phyloP scores from a whole-genome alignment of 2,329 filamentous ascomycete genomes.

The Apiospora phragmitis region DNA sequence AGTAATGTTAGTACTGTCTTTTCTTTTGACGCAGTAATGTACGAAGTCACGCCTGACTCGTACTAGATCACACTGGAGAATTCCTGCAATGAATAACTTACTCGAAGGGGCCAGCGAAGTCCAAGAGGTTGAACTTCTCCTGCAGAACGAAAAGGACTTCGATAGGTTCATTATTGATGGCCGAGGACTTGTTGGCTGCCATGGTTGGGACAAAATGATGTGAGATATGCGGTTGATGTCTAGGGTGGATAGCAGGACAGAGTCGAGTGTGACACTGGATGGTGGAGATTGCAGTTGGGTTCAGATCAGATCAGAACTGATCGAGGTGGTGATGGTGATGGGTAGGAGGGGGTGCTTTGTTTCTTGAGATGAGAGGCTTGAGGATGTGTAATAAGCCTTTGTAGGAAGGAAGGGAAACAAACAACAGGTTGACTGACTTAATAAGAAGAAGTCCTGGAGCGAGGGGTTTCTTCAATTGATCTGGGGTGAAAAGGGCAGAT shows the following conservation, averaged over 20 bases:
- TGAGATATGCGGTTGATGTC: background rate
- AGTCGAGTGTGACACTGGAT: conserved; percentile 1
- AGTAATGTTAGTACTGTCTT: background rate
- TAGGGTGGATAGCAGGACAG: background rate
- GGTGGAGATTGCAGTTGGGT: background rate
- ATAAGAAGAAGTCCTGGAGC: background rate
- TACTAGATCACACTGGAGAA: background rate
- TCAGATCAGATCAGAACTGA: background rate
- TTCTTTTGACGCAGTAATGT: background rate
- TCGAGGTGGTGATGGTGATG: background rate
- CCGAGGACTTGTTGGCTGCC: conserved; percentile 50
- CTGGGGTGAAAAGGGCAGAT: background rate
- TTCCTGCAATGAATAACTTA: background rate
- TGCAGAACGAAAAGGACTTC: conserved; percentile 63
- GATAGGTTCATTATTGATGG: conserved; percentile 59
- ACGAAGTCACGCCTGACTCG: background rate
- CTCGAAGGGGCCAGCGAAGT: conserved; percentile 54
- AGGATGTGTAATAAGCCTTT: background rate
- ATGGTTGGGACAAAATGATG: conserved; percentile 6
- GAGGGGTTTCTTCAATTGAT: conserved; percentile 9
- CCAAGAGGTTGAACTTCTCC: conserved; percentile 58
- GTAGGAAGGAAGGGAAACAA: background rate
- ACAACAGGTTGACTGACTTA: background rate
- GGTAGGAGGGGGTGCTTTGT: background rate
- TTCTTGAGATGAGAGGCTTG: background rate